Conservation (phyloP, 768 basidiomycete genomes). For the Hygrocybe punicea region DNA sequence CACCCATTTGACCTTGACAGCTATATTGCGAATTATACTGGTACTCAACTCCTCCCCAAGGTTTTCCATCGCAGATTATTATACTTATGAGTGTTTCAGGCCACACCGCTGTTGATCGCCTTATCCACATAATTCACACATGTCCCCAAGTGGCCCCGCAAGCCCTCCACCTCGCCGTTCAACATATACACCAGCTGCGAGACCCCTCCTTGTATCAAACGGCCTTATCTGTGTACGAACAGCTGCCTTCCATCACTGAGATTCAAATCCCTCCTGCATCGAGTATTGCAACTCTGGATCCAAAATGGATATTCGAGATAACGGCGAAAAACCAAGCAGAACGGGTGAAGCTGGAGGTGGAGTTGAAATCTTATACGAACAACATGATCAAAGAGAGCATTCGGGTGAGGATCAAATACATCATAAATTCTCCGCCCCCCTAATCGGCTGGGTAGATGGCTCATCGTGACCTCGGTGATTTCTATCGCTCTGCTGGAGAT, state of each 20-base stretch:
- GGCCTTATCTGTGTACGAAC: conserved; percentile 54
- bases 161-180: conserved; percentile 64
- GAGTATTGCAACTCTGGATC: conserved; percentile 55
- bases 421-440: not conserved
- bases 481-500: conserved; percentile 72
- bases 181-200: conserved; percentile 61
- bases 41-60: conserved; percentile 37
- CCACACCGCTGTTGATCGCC: conserved; percentile 70
- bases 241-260: conserved; percentile 33
- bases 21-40: conserved; percentile 73
- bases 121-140: conserved; percentile 60
- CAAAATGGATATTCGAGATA: conserved; percentile 70
- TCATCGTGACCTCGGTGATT: conserved; percentile 82
- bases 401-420: conserved; percentile 50
- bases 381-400: conserved; percentile 99
- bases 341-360: conserved; percentile 81
- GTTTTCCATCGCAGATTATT: not conserved
- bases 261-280: conserved; percentile 43
- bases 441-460: conserved; percentile 66
- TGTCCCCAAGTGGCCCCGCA: conserved; percentile 71
- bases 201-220: conserved; percentile 61
- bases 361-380: conserved; percentile 89
- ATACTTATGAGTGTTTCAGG: conserved; percentile 40
- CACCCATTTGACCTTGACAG: conserved; percentile 88
- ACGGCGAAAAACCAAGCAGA: conserved; percentile 68